A percentile compares a stretch with the other conserved stretches of the same genome.
Conservation (phyloP, 2,329 filamentous ascomycete genomes). For the Hypoxylon sp. region DNA sequence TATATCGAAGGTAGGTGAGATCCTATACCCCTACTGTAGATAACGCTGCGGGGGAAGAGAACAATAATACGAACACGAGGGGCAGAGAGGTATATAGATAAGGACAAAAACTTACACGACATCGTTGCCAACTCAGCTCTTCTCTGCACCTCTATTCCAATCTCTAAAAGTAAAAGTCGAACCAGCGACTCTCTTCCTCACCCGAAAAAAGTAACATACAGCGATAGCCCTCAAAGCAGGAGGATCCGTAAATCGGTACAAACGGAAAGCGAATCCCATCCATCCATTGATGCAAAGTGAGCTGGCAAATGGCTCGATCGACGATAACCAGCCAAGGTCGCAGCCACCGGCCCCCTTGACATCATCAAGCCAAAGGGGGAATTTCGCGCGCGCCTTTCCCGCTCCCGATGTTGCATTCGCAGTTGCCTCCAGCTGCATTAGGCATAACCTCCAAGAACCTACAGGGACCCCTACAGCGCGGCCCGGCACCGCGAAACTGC, state of each 20-base stretch:
- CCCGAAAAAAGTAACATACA: background rate
- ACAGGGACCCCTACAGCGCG: slow-evolving; percentile 35
- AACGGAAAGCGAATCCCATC: background rate
- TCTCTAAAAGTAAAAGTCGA: slow-evolving; percentile 10
- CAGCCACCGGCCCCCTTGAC: slow-evolving; percentile 13
- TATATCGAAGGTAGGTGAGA: background rate
- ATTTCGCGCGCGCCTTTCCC: slow-evolving; percentile 15
- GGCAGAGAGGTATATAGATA: background rate
- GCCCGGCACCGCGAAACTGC: slow-evolving; percentile 35
- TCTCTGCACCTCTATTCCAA: background rate
- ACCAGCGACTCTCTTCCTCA: slow-evolving; percentile 13
- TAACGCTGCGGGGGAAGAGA: background rate
- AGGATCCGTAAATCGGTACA: background rate
- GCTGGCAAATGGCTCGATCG: slow-evolving; percentile 14
- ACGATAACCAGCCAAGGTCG: slow-evolving; percentile 7
- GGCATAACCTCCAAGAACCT: slow-evolving; percentile 23
- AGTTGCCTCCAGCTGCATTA: slow-evolving; percentile 14
- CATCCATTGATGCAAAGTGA: background rate
- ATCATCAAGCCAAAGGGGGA: slow-evolving; percentile 33
- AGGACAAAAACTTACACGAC: slow-evolving; percentile 46
- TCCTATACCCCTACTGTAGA: background rate
- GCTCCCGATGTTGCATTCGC: slow-evolving; percentile 30
- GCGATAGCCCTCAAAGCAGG: background rate
- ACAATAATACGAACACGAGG: background rate
- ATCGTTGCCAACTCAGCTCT: slow-evolving; percentile 29